Evolutionary conservation across 23 red algal species (phyloP), one percentile per base, ranked within the genome.

Genomic region (Gracilaria gracilis): DNA sequence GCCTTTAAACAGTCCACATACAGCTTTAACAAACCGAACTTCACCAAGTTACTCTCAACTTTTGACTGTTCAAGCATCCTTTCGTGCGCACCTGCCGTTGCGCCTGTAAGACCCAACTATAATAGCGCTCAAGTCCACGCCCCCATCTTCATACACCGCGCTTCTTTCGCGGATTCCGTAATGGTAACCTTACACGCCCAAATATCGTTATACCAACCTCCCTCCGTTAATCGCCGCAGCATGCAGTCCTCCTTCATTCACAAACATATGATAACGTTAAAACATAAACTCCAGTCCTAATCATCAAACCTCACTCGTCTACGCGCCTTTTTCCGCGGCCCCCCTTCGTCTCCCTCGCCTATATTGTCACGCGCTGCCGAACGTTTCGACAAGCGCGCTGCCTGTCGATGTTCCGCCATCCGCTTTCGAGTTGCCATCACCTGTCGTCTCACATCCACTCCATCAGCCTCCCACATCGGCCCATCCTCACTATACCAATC

Each of bases 261-360:
- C n/a, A n/a, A n/a, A n/a, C n/a, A n/a, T n/a, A n/a, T n/a, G n/a
- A n/a, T n/a, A n/a, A n/a, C n/a, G n/a, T n/a, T n/a, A n/a, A n/a
- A n/a, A n/a, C n/a, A n/a, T n/a, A n/a, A n/a, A n/a, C n/a, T n/a
- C n/a, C n/a, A n/a, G n/a, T n/a, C n/a, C n/a, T n/a, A n/a, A 77
- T 77, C 72, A 17, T 46, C 72, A 50, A 77, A 77, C 40, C 72
- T 4, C 72, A 77, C 72, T 12, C 72, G 72, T 31, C 36, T 77
- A 28, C 72, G 72, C 32, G 39, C 69, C 34, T 24, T 42, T 42
- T 74, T 42, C 36, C 8, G 5, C 34, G 3, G 17, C 69, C 21
- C 69, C 9, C 69, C 69, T 3, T 29, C 72, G 42, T 9, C 19
- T 25, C 9, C 25, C 31, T 25, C 72, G 13, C 25, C 72, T 21